phyloP scores from a whole-genome alignment of 352 stramenopile species.

The Globisporangium orthogonon region DNA sequence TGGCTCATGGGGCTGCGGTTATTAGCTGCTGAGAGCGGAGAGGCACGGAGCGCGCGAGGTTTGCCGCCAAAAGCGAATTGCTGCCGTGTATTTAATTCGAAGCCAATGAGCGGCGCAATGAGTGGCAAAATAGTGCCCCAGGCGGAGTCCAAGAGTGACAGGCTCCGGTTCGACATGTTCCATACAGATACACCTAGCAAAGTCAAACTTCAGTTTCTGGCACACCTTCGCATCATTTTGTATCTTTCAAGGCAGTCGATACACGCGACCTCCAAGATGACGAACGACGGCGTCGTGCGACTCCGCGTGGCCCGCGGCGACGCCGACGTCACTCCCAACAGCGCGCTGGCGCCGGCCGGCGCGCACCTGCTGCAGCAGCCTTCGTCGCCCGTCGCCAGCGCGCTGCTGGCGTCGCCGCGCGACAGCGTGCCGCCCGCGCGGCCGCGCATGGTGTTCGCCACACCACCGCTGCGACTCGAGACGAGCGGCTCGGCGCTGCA shows the following conservation, averaged over 20 bases:
- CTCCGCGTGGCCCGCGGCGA: neutral
- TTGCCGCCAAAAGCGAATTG: no score
- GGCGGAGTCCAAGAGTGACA: no score
- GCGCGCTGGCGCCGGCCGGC: neutral
- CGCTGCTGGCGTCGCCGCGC: constrained; percentile 11
- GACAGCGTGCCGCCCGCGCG: constrained; percentile 8
- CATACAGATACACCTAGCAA: no score
- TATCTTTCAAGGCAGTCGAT: no score
- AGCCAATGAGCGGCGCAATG: no score
- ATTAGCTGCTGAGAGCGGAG: neutral
- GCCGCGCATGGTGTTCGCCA: constrained; percentile 56
- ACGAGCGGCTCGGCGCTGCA: constrained; percentile 40
- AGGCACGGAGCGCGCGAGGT: neutral
- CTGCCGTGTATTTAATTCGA: no score
- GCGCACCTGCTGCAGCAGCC: constrained; percentile 8
- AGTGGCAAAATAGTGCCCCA: no score
- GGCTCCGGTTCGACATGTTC: no score
- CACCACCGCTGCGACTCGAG: constrained; percentile 55
- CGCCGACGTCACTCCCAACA: neutral
- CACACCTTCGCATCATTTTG: no score
- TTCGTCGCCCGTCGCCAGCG: constrained; percentile 10
- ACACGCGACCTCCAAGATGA: neutral
- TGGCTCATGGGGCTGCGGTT: constrained; percentile 7
- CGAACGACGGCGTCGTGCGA: neutral
- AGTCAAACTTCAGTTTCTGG: no score